phyloP scores from a whole-genome alignment of 2,329 filamentous ascomycete genomes.

The Paradendryphiella salina region DNA sequence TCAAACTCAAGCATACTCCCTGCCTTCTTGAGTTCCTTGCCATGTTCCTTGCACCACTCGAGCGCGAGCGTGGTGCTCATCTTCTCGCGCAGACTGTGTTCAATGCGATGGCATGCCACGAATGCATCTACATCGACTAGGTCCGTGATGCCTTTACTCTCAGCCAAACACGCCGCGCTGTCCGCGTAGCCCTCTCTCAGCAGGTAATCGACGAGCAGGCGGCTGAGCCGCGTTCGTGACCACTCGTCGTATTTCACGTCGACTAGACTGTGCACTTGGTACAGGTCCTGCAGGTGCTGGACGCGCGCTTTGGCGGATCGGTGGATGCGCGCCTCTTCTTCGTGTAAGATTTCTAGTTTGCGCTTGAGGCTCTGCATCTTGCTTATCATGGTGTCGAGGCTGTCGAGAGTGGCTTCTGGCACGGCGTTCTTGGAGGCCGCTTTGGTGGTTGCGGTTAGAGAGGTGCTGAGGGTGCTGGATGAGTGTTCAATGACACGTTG shows the following conservation, averaged over 20 bases:
- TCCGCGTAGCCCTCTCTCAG: constrained; percentile 79
- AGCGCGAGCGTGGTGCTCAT: constrained; percentile 78
- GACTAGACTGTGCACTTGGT: constrained; percentile 76
- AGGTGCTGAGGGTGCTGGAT: constrained; percentile 63
- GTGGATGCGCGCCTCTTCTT: constrained; percentile 79
- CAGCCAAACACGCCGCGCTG: constrained; percentile 74
- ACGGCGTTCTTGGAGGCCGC: constrained; percentile 60
- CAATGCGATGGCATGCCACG: constrained; percentile 76
- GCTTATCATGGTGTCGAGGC: constrained; percentile 80
- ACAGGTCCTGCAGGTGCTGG: constrained; percentile 77
- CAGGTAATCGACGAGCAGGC: constrained; percentile 90
- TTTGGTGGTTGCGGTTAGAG: constrained; percentile 59
- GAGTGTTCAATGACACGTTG: constrained; percentile 77
- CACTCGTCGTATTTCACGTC: constrained; percentile 94
- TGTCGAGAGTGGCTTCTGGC: constrained; percentile 62
- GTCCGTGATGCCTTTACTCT: constrained; percentile 73
- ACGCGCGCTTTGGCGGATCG: constrained; percentile 75
- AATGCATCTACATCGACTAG: constrained; percentile 91
- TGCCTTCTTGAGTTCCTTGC: constrained; percentile 86
- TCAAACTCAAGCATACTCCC: constrained; percentile 90
- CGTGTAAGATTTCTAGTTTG: constrained; percentile 75
- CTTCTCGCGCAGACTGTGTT: constrained; percentile 66
- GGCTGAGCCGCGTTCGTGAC: constrained; percentile 78
- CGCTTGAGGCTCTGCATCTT: constrained; percentile 86
- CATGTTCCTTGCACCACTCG: constrained; percentile 90